Evolutionary conservation across 331 rosid species (phyloP).

Genomic region (Acacia pycnantha): DNA sequence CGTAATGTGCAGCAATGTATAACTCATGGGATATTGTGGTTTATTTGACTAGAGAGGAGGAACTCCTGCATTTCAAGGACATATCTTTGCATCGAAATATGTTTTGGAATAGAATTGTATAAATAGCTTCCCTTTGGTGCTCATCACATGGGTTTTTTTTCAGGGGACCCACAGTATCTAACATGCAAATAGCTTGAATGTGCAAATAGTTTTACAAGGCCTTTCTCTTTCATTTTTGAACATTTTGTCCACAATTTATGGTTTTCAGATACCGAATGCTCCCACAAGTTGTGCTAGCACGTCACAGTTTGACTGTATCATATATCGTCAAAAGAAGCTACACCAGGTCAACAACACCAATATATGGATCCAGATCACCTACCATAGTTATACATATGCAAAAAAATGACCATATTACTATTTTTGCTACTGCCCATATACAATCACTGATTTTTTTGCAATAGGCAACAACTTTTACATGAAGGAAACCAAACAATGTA

Average conservation of each 20-base stretch:
- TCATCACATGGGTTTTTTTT: background rate
- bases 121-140: background rate
- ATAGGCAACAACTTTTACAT: background rate
- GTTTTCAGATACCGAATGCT: background rate
- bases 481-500: constrained; percentile 18
- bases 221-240: background rate
- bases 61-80: background rate
- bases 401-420: background rate
- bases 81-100: background rate
- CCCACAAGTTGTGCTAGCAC: background rate
- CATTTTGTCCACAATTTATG: background rate
- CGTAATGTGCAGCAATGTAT: no score
- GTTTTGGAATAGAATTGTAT: background rate
- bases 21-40: background rate
- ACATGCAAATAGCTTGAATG: background rate
- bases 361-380: background rate
- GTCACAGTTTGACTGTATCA: background rate
- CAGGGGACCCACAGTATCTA: background rate
- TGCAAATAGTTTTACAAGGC: background rate
- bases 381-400: no score
- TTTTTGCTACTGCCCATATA: background rate
- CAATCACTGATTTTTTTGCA: background rate
- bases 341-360: background rate
- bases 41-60: background rate
- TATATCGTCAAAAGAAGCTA: background rate